Conservation (phyloP, 495 filamentous ascomycete genomes). For the Umbilicaria muhlenbergii region DNA sequence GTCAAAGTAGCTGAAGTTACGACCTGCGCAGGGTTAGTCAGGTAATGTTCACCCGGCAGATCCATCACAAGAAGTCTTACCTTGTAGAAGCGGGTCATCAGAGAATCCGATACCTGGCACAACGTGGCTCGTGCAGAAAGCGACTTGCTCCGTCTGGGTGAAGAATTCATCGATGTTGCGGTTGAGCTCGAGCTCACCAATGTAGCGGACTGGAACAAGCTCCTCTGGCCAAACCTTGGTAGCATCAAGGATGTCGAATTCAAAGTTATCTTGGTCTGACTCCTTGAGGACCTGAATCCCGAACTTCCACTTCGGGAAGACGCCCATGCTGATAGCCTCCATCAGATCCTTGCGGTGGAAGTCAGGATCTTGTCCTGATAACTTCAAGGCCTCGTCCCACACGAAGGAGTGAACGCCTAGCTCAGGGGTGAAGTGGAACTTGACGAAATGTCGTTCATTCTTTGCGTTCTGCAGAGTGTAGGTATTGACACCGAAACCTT, state of each 20-base stretch:
- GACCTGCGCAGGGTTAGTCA: conserved; percentile 15
- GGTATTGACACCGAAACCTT: conserved; percentile 83
- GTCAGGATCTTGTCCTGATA: conserved; percentile 69
- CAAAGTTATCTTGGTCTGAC: conserved; percentile 58
- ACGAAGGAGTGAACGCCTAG: conserved; percentile 73
- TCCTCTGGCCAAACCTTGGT: conserved; percentile 90
- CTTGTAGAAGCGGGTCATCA: conserved; percentile 69
- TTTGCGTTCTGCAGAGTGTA: conserved; percentile 57
- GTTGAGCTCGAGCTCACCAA: conserved; percentile 73
- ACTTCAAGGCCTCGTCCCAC: conserved; percentile 79
- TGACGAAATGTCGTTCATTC: conserved; percentile 62
- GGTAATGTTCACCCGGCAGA: no score
- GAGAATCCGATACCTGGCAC: conserved; percentile 82
- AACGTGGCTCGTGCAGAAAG: conserved; percentile 76
- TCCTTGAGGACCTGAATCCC: conserved; percentile 64
- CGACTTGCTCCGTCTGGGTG: conserved; percentile 62
- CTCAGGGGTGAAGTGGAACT: conserved; percentile 65
- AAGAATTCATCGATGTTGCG: conserved; percentile 77
- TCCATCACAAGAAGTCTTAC: no score
- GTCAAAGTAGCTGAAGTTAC: conserved; percentile 80
- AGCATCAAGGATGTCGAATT: conserved; percentile 84
- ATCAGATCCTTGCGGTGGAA: conserved; percentile 76
- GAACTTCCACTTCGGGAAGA: conserved; percentile 35
- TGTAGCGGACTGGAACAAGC: conserved; percentile 59
- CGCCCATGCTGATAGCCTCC: conserved; percentile 62